Base-by-base conservation (phyloP, 352 stramenopile species). In the Phytophthora kernoviae region DNA sequence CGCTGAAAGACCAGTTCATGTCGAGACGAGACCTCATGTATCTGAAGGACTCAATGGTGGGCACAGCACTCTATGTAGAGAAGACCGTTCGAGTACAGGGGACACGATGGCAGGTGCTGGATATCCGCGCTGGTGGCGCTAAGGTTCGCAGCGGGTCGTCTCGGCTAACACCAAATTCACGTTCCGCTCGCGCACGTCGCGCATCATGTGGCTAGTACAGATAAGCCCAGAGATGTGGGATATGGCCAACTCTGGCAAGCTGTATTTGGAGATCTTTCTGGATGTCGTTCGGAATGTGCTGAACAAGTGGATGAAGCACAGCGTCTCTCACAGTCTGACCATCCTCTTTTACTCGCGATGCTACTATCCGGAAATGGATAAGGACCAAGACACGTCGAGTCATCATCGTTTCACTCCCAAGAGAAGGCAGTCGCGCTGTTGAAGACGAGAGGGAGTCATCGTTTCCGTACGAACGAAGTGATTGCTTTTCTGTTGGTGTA, bases 121-220 rank as follows among this genome's bases (percentile, higher is more conserved):
- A 99, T 57, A 73, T 98, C 32, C 90, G 94, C 40, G 75, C 83
- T 6, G 82, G 92, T 18, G 75, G 78, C 22, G 67, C 91, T n/a
- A 78, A 82, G 8, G 88, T 98, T 14, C 77, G 84, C 47, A 98
- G 88, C 20, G 98, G 96, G 86, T 99, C 27, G 88, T 99, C 44
- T 97, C 92, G 4, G 77, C 93, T 7, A 84, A 88, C 11, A 99
- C 98, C 24, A 99, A 98, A 65, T 97, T 99, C 55, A 98, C 96
- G 1, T 99, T 96, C 51, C 88, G 82, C 15, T 94, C 94, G 62
- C 90, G 95, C 20, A 98, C 93, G 22, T 97, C 96, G 41, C 82
- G 97, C 10, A 94, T 99, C 50, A 97, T 99, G 74, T 99, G 96
- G 96, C 81, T 99, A 24, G 93, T 99, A 34, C 96, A 99, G 71